Conservation (phyloP, 257 asterid genomes). For the Haberlea rhodopensis region DNA sequence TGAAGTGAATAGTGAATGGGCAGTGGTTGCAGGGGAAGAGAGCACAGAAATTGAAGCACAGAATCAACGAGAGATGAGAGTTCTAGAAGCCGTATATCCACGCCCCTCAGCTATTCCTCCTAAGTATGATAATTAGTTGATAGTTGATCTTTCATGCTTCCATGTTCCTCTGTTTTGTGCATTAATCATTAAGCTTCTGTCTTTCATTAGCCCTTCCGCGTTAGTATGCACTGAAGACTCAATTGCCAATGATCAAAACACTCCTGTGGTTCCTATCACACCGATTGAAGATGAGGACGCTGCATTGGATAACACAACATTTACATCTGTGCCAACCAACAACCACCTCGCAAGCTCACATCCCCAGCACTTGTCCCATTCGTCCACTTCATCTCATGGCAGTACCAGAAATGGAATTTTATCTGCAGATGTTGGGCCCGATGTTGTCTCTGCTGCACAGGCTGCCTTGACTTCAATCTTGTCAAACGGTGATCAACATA, state of each 20-base stretch:
- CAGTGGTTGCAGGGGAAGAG: constrained; percentile 81
- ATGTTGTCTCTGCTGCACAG: constrained; percentile 53
- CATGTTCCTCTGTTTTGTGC: background rate
- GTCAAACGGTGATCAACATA: constrained; percentile 42
- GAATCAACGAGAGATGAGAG: constrained; percentile 66
- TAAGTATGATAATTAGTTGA: constrained; percentile 41
- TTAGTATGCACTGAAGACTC: constrained; percentile 35
- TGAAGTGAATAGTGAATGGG: constrained; percentile 52
- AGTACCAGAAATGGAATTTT: constrained; percentile 23
- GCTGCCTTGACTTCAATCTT: constrained; percentile 52
- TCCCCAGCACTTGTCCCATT: constrained; percentile 31
- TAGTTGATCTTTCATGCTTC: constrained; percentile 7
- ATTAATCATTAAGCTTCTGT: constrained; percentile 16
- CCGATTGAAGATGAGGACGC: constrained; percentile 91
- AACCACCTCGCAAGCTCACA: constrained; percentile 25
- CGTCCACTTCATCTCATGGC: constrained; percentile 32
- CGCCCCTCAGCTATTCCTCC: constrained; percentile 88
- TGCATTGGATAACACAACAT: constrained; percentile 30
- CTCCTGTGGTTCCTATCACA: constrained; percentile 65
- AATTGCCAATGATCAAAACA: constrained; percentile 29
- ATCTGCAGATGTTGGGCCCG: constrained; percentile 40
- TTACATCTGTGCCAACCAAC: constrained; percentile 26
- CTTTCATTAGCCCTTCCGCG: constrained; percentile 56
- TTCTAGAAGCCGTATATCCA: constrained; percentile 93
- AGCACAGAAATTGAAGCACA: constrained; percentile 64